A percentile compares a stretch with the other conserved stretches of the same genome.
These are phyloP conservation scores for Diplosphaera chodatii DNA, from an alignment of 139 green algal species.

Conservation along the genomic window DNA sequence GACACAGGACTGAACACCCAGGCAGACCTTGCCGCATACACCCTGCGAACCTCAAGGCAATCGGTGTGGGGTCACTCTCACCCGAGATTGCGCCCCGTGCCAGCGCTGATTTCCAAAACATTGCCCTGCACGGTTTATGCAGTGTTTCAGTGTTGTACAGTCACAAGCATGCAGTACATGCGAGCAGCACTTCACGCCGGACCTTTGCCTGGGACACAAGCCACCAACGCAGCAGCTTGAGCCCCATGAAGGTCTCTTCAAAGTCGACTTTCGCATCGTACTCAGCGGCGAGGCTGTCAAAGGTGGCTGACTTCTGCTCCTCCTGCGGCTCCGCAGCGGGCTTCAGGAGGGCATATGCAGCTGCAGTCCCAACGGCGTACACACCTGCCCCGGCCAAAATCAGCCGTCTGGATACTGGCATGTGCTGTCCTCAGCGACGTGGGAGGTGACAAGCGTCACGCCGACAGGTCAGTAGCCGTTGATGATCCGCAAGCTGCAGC, in stretches of 20 bases:
- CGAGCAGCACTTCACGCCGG: too few relatives aligned
- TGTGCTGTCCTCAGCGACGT: not conserved
- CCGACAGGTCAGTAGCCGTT: not conserved
- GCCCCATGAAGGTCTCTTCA: conserved; percentile 53
- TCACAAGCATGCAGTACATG: too few relatives aligned
- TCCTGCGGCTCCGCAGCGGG: not conserved
- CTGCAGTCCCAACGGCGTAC: not conserved
- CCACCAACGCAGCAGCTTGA: conserved; percentile 45
- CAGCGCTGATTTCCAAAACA: conserved; percentile 66
- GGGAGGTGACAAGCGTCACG: not conserved
- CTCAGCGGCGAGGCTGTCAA: conserved; percentile 32
- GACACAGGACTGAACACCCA: too few relatives aligned
- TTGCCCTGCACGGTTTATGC: conserved; percentile 50
- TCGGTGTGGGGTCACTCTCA: too few relatives aligned
- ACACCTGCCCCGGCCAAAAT: not conserved
- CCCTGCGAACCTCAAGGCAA: too few relatives aligned
- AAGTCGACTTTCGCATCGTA: conserved; percentile 47
- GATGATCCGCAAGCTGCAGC: too few relatives aligned
- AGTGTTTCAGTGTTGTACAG: too few relatives aligned
- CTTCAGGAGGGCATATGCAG: not conserved
- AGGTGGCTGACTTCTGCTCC: conserved; percentile 10
- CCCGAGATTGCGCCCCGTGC: conserved; percentile 66
- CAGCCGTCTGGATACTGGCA: not conserved
- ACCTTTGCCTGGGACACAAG: conserved; percentile 40
- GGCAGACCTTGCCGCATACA: too few relatives aligned